phyloP scores from a whole-genome alignment of 257 asterid species.

The Capsicum chinense region DNA sequence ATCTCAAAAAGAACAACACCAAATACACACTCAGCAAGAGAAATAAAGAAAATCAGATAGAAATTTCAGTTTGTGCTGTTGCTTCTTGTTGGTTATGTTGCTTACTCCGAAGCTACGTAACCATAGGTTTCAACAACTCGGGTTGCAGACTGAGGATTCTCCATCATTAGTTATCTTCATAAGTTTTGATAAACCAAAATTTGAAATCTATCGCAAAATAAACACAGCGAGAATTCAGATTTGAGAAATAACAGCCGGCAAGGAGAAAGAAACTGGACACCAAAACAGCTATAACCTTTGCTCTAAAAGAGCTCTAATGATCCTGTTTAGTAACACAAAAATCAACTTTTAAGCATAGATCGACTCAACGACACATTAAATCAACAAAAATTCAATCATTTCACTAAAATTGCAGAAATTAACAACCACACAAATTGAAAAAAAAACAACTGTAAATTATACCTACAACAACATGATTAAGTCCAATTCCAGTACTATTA shows the following conservation, averaged over 20 bases:
- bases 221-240: slow-evolving; percentile 33
- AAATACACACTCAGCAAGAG: slow-evolving; percentile 77
- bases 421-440: not conserved
- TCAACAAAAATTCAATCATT: not conserved
- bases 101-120: slow-evolving; percentile 99
- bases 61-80: not conserved
- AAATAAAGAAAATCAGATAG: slow-evolving; percentile 33
- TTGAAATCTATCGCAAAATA: slow-evolving; percentile 66
- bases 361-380: not conserved
- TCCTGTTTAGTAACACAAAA: not conserved
- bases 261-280: not conserved
- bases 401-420: not conserved
- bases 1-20: slow-evolving; percentile 90
- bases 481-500: slow-evolving; percentile 84
- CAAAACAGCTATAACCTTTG: slow-evolving; percentile 61
- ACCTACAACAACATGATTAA: slow-evolving; percentile 93
- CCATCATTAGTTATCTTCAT: slow-evolving; percentile 72
- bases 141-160: slow-evolving; percentile 86
- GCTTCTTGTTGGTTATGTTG: slow-evolving; percentile 5
- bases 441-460: not conserved
- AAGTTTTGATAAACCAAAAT: slow-evolving; percentile 93
- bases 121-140: slow-evolving; percentile 96
- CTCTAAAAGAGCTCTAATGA: slow-evolving; percentile 59
- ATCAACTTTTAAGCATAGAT: not conserved
- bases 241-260: slow-evolving; percentile 21